Conservation (phyloP, 1,139 yeast genomes). For the Candida sojae region DNA sequence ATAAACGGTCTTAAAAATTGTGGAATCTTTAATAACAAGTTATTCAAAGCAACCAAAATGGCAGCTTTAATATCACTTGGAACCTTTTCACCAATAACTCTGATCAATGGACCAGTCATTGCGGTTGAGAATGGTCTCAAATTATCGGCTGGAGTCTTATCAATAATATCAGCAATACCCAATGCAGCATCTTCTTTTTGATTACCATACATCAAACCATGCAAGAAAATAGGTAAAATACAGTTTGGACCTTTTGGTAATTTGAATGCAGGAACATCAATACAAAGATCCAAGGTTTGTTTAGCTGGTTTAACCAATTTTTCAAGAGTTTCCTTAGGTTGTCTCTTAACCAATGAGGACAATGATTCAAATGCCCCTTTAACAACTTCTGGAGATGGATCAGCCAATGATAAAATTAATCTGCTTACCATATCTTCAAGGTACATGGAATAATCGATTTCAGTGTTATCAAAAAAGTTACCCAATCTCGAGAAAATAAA, state of each 20-base stretch:
- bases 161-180: slow-evolving; percentile 86
- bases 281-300: slow-evolving; percentile 66
- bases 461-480: slow-evolving; percentile 64
- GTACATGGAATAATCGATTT: slow-evolving; percentile 72
- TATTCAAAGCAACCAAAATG: slow-evolving; percentile 79
- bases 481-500: slow-evolving; percentile 72
- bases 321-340: slow-evolving; percentile 75
- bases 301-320: slow-evolving; percentile 75
- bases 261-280: slow-evolving; percentile 72
- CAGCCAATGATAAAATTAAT: slow-evolving; percentile 74
- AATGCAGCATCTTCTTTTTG: slow-evolving; percentile 85
- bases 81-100: slow-evolving; percentile 96
- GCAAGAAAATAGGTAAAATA: slow-evolving; percentile 86
- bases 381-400: slow-evolving; percentile 64
- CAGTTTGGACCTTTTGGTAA: slow-evolving; percentile 88
- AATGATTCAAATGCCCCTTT: slow-evolving; percentile 70
- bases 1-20: slow-evolving; percentile 91
- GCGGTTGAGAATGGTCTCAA: slow-evolving; percentile 89
- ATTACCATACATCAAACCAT: slow-evolving; percentile 93
- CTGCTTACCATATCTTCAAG: slow-evolving; percentile 74
- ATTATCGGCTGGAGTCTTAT: slow-evolving; percentile 78
- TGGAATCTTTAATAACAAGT: slow-evolving; percentile 79
- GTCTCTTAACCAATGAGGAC: slow-evolving; percentile 64
- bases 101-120: slow-evolving; percentile 95
- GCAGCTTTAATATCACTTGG: slow-evolving; percentile 90